Evolutionary conservation across 2,329 filamentous ascomycete species (phyloP).

Genomic region (Leptoxyphium fumago): DNA sequence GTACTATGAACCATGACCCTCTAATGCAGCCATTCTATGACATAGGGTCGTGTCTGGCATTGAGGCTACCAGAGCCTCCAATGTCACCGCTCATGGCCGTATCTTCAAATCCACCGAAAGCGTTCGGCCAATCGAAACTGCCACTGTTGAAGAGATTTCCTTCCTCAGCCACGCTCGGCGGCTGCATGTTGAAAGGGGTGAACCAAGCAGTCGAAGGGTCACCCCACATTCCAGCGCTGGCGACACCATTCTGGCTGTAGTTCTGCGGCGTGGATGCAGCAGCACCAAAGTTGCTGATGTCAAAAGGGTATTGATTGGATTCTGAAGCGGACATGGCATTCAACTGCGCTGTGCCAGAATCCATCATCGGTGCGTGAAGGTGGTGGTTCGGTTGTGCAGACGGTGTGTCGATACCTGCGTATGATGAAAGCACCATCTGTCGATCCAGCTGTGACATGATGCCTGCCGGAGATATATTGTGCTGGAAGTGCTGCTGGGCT

Average conservation of each 20-base stretch:
- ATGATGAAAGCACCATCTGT: constrained; percentile 62
- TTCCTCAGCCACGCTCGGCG: constrained; percentile 36
- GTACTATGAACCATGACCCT: no score
- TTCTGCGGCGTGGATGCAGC: constrained; percentile 5
- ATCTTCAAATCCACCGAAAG: constrained; percentile 15
- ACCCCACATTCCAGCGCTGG: constrained; percentile 13
- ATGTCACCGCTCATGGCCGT: constrained; percentile 1
- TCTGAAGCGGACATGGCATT: constrained; percentile 5
- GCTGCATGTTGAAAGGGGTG: constrained; percentile 82
- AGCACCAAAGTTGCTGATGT: constrained; percentile 12
- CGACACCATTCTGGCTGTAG: background rate
- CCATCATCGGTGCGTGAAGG: constrained; percentile 1
- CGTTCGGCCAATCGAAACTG: constrained; percentile 17
- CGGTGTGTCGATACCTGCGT: constrained; percentile 39
- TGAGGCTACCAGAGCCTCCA: background rate
- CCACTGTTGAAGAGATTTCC: constrained; percentile 13
- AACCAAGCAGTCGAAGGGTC: constrained; percentile 60
- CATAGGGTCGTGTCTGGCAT: no score
- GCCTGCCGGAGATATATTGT: constrained; percentile 28
- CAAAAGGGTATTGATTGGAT: constrained; percentile 5
- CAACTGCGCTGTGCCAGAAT: background rate
- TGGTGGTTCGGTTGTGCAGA: constrained; percentile 13
- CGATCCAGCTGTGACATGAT: constrained; percentile 57
- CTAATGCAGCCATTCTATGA: no score
- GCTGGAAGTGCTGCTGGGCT: constrained; percentile 25